Conservation (phyloP, 495 filamentous ascomycete species). For the Aspergillus mulundensis region DNA sequence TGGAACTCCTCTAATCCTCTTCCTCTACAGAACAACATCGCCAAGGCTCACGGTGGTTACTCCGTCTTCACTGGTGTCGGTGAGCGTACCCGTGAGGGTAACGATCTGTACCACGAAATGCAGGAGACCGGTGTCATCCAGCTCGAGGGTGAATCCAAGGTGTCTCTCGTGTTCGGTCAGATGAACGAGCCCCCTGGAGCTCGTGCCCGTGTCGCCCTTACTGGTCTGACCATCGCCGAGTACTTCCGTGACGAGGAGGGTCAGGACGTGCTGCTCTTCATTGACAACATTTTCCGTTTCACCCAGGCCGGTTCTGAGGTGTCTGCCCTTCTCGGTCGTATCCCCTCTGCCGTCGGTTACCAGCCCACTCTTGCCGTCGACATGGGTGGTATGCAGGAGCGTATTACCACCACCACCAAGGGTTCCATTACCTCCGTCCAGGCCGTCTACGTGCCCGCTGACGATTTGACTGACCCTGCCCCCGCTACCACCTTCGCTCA, state of each 20-base stretch:
- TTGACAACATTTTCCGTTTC: conserved; percentile 99
- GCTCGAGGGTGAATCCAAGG: conserved; percentile 98
- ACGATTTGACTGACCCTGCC: conserved; percentile 99
- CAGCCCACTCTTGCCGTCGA: conserved; percentile 99
- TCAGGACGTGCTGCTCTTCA: conserved; percentile 98
- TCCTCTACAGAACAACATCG: conserved; percentile 89
- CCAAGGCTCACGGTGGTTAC: conserved; percentile 99
- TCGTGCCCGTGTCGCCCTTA: conserved; percentile 99
- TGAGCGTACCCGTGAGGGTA: conserved; percentile 99
- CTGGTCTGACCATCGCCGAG: conserved; percentile 84
- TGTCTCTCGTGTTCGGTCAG: conserved; percentile 98
- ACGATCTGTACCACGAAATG: conserved; percentile 99
- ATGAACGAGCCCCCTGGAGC: conserved; percentile 99
- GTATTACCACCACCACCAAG: conserved; percentile 99
- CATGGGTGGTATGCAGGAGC: conserved; percentile 99
- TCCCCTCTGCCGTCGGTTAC: conserved; percentile 99
- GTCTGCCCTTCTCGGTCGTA: conserved; percentile 98
- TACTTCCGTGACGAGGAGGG: conserved; percentile 98
- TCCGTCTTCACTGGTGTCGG: conserved; percentile 99
- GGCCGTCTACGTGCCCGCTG: conserved; percentile 99
- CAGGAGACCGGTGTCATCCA: conserved; percentile 99
- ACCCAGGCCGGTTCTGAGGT: conserved; percentile 99
- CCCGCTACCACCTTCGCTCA: conserved; percentile 99
- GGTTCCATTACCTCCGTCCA: conserved; percentile 99
- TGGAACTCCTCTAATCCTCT: conserved; percentile 9